Evolutionary conservation across 495 filamentous ascomycete genomes (phyloP).

Genomic region (Penicillium arizonense): DNA sequence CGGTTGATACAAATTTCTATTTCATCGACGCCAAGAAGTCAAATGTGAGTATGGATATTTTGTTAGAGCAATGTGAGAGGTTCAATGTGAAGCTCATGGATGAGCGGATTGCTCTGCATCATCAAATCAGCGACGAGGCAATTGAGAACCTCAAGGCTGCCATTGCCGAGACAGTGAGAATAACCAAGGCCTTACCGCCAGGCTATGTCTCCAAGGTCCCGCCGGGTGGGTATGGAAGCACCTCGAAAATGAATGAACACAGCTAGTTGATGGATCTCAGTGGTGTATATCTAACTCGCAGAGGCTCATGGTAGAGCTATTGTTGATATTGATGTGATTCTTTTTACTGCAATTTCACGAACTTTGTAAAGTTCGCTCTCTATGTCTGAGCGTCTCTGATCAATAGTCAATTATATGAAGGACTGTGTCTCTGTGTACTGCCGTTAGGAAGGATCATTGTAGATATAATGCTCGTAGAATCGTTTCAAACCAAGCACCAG

Average conservation of each 20-base stretch:
- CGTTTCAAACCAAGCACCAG: too few relatives aligned
- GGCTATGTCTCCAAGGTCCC: conserved; percentile 5
- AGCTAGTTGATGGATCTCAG: conserved; percentile 2
- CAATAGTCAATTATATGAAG: not conserved
- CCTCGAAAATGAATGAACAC: conserved; percentile 24
- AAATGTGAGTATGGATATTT: conserved; percentile 18
- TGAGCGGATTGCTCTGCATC: conserved; percentile 25
- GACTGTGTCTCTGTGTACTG: not conserved
- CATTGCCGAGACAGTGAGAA: conserved; percentile 12
- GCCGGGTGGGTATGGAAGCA: conserved; percentile 13
- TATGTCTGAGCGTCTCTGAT: not conserved
- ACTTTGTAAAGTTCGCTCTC: not conserved
- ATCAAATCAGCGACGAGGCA: conserved; percentile 23
- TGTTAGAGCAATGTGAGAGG: conserved; percentile 18
- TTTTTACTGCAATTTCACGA: not conserved
- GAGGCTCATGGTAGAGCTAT: not conserved
- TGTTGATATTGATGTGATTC: not conserved
- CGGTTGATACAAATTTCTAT: conserved; percentile 77
- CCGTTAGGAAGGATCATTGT: too few relatives aligned
- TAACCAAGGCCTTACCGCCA: conserved; percentile 11
- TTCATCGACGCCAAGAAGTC: conserved; percentile 61
- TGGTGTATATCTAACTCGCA: too few relatives aligned
- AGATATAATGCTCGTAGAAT: too few relatives aligned
- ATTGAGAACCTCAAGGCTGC: conserved; percentile 21
- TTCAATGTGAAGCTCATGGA: conserved; percentile 21